These are phyloP conservation scores for Metroxylon sagu DNA, from an alignment of 176 grass and related monocot genomes.

Conservation along the genomic window DNA sequence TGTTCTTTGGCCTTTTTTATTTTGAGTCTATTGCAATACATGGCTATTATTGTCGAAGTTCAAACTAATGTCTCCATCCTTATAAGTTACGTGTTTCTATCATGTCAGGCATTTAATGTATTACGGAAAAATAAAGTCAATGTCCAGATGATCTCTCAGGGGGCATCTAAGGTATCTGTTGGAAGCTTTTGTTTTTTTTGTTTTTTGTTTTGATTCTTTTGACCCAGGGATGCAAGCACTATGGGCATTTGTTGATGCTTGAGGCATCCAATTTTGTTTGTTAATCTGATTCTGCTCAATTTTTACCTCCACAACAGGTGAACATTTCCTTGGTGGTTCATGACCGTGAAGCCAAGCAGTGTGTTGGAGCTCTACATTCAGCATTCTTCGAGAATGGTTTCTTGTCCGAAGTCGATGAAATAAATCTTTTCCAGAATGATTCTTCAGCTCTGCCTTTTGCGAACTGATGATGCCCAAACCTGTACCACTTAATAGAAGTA, in stretches of 20 bases:
- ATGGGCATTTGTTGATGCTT: too few relatives aligned
- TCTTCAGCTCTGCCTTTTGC: neutral
- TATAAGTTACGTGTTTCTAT: neutral
- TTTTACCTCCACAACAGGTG: constrained; percentile 37
- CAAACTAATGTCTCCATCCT: too few relatives aligned
- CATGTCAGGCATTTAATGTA: constrained; percentile 69
- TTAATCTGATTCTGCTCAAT: too few relatives aligned
- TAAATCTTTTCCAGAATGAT: constrained; percentile 9
- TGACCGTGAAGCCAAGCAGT: constrained; percentile 61
- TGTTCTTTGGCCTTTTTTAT: neutral
- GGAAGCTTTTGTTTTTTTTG: neutral
- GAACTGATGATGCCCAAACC: too few relatives aligned
- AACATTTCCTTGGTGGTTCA: constrained; percentile 93
- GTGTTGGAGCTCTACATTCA: constrained; percentile 50
- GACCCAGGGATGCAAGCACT: too few relatives aligned
- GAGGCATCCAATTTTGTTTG: too few relatives aligned
- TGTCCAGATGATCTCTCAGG: constrained; percentile 99
- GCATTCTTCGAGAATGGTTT: constrained; percentile 66
- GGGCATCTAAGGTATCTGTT: constrained; percentile 70
- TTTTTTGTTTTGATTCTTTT: neutral
- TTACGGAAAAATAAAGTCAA: constrained; percentile 70
- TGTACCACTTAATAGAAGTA: too few relatives aligned
- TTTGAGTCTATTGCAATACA: too few relatives aligned
- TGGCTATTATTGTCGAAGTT: too few relatives aligned
- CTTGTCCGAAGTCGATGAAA: constrained; percentile 51